A percentile compares a stretch with the other conserved stretches of the same genome.
phyloP scores from a whole-genome alignment of 495 filamentous ascomycete genomes.

The Aspergillus funiculosus region DNA sequence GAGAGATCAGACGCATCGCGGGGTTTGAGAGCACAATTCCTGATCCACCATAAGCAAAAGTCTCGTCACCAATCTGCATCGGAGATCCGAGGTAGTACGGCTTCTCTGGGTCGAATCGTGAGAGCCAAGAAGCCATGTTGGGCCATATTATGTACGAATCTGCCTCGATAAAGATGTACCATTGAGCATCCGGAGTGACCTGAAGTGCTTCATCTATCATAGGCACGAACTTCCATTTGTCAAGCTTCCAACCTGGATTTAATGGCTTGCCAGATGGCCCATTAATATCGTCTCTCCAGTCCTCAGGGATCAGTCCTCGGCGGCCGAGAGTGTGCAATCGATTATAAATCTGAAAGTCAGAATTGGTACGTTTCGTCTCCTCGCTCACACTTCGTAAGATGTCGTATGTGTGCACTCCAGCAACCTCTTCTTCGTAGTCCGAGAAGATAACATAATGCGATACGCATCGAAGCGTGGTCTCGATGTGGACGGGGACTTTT shows the following conservation, averaged over 20 bases:
- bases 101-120: conserved; percentile 36
- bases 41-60: conserved; percentile 56
- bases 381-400: conserved; percentile 36
- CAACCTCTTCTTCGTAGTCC: conserved; percentile 41
- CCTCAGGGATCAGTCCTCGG: conserved; percentile 28
- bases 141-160: conserved; percentile 56
- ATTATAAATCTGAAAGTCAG: conserved; percentile 40
- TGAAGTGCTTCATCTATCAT: conserved; percentile 39
- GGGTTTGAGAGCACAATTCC: conserved; percentile 53
- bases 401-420: conserved; percentile 35
- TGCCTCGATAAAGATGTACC: conserved; percentile 59
- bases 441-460: conserved; percentile 43
- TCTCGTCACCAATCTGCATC: conserved; percentile 34
- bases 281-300: conserved; percentile 30
- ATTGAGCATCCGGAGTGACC: conserved; percentile 43
- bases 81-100: conserved; percentile 50
- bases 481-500: conserved; percentile 37
- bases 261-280: conserved; percentile 32
- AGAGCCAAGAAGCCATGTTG: conserved; percentile 48
- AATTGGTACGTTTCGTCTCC: conserved; percentile 27
- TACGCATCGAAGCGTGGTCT: conserved; percentile 37
- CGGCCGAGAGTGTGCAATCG: conserved; percentile 35
- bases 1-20: conserved; percentile 39
- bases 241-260: conserved; percentile 42
- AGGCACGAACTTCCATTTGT: conserved; percentile 48